phyloP scores from a whole-genome alignment of 1,284 basidiomycete genomes.

The Naganishia albida region DNA sequence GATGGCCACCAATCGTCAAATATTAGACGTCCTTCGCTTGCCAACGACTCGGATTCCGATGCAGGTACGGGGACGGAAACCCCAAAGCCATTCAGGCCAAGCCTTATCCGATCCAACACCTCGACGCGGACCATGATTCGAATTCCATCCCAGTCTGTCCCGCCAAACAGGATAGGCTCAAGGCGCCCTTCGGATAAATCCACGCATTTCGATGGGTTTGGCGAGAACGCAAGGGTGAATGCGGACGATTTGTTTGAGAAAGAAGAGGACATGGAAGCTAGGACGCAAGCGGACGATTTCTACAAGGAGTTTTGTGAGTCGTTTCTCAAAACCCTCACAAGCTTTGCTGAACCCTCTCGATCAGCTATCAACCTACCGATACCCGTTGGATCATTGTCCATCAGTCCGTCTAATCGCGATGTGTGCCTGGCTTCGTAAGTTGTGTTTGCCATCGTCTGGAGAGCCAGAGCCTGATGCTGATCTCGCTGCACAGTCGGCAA shows the following conservation, averaged over 20 bases:
- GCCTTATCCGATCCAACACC: constrained; percentile 6
- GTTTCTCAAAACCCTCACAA: not conserved
- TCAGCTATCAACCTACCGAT: constrained; percentile 52
- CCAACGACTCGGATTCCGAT: constrained; percentile 8
- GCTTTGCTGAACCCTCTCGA: not conserved
- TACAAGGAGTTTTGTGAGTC: constrained; percentile 29
- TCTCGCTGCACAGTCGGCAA: constrained; percentile 63
- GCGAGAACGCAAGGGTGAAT: not conserved
- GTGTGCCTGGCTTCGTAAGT: constrained; percentile 53
- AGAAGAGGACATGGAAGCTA: constrained; percentile 26
- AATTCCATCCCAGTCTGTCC: constrained; percentile 10
- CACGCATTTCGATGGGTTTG: not conserved
- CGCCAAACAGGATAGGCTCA: not conserved
- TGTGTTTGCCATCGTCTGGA: not conserved
- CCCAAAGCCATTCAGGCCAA: constrained; percentile 5
- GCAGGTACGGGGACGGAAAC: constrained; percentile 10
- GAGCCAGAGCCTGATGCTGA: not conserved
- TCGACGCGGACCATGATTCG: constrained; percentile 17
- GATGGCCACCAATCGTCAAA: not conserved
- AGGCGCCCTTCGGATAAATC: not conserved
- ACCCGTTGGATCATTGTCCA: constrained; percentile 56
- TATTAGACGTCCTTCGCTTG: not conserved
- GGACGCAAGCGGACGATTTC: constrained; percentile 25
- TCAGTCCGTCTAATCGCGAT: constrained; percentile 54
- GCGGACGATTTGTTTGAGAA: constrained; percentile 21